phyloP scores from a whole-genome alignment of 2,329 filamentous ascomycete genomes.

The Fusarium palustre region DNA sequence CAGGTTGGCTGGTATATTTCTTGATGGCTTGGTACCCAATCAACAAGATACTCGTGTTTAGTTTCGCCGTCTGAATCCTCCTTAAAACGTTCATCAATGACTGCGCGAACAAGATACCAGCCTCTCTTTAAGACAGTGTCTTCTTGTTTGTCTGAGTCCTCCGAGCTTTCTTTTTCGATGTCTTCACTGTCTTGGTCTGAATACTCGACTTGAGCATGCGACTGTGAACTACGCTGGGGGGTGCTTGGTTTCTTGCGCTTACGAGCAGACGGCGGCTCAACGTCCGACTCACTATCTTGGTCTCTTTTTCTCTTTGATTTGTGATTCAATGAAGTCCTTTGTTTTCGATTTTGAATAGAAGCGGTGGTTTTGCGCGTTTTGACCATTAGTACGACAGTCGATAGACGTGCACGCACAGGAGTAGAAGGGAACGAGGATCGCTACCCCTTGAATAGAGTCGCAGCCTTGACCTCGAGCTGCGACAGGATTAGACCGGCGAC shows the following conservation, averaged over 20 bases:
- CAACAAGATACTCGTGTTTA: constrained; percentile 52
- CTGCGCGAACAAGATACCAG: constrained; percentile 53
- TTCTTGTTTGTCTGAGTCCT: neutral
- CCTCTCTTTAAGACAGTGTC: neutral
- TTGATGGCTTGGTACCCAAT: constrained; percentile 54
- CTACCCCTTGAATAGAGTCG: constrained; percentile 6
- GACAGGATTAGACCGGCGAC: constrained; percentile 17
- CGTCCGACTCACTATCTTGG: constrained; percentile 7
- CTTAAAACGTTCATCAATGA: constrained; percentile 50
- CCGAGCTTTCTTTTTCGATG: neutral
- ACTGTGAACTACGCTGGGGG: neutral
- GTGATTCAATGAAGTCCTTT: constrained; percentile 33
- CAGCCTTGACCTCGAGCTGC: constrained; percentile 18
- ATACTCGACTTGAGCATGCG: neutral
- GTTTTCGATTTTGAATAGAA: constrained; percentile 36
- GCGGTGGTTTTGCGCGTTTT: constrained; percentile 43
- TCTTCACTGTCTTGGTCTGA: neutral
- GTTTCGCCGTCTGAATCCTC: constrained; percentile 29
- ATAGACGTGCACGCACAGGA: constrained; percentile 14
- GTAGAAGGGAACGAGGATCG: constrained; percentile 19
- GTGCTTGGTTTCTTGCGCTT: constrained; percentile 16
- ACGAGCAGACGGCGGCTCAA: constrained; percentile 4
- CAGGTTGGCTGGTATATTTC: constrained; percentile 52
- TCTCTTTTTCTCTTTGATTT: constrained; percentile 30
- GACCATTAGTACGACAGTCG: constrained; percentile 50